Evolutionary conservation across 2,329 filamentous ascomycete genomes (phyloP), one percentile per base, ranked within the genome.

Genomic region (Fusarium sp.): DNA sequence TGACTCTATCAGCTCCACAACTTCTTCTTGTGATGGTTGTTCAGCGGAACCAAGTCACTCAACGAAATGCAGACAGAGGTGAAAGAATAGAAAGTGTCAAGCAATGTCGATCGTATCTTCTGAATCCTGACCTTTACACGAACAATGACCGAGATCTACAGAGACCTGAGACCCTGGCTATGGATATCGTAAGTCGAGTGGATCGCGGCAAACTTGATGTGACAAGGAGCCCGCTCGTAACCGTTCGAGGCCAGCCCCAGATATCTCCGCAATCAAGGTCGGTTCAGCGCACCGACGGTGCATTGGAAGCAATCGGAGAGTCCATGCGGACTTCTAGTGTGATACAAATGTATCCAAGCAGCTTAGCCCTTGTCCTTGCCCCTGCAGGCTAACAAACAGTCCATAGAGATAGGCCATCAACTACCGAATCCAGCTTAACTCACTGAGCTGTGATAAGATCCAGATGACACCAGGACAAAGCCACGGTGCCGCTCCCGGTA

Each of bases 401-500:
- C 28, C 35, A 54, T 45, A 43, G 19, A n/a, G 13, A 31, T 22
- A 26, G 3, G 26, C 28, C 39, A 3, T 22, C 26, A 55, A 22
- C 31, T 51, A 29, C 61, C 36, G 12, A 8, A 53, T 53, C 10
- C 11, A 49, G 57, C 31, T 13, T 53, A 53, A 47, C 10, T 24
- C 19, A 5, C 19, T 6, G 34, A 42, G 9, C n/a, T n/a, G 15
- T 40, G 62, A 58, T 50, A 46, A 47, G 41, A 45, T 13, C 26
- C 25, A 28, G 22, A 40, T 41, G 15, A 25, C 35, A 40, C 55
- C 60, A 56, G 49, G 31, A 50, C 26, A 35, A 57, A 36, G 5
- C 46, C 53, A 39, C 61, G 61, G 61, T 53, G 50, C 28, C 61
- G 42, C 62, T 65, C 46, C 61, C 61, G 61, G 51, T 40, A 36